phyloP scores from a whole-genome alignment of 352 stramenopile genomes.

The Pythium phragmitis region DNA sequence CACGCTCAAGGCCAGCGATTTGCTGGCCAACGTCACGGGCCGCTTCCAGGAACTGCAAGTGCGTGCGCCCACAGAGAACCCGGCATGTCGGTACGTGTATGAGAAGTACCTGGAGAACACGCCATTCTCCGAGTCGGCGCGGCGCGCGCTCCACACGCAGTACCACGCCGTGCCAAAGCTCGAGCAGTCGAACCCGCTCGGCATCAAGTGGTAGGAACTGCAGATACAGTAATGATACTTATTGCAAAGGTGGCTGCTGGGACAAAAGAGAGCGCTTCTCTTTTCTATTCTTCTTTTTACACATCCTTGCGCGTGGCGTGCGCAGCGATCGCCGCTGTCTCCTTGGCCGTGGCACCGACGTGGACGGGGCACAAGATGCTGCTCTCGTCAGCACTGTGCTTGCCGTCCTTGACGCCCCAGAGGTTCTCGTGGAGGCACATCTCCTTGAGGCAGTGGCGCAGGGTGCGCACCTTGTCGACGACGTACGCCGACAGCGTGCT shows the following conservation, averaged over 20 bases:
- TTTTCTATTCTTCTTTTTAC: constrained; percentile 6
- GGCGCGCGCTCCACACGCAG: constrained; percentile 63
- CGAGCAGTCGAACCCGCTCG: constrained; percentile 79
- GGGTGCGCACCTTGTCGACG: constrained; percentile 56
- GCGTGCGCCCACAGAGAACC: constrained; percentile 61
- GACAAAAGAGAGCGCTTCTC: constrained; percentile 25
- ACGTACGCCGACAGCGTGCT: constrained; percentile 62
- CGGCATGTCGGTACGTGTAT: constrained; percentile 77
- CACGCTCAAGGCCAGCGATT: constrained; percentile 47
- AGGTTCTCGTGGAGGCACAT: constrained; percentile 84
- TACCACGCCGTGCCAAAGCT: constrained; percentile 87
- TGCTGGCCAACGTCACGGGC: constrained; percentile 64
- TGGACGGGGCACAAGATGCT: constrained; percentile 82
- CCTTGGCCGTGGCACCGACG: constrained; percentile 59
- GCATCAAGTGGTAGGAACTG: constrained; percentile 77
- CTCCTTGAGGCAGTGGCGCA: constrained; percentile 73
- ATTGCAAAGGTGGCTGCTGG: constrained; percentile 15
- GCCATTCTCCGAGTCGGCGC: constrained; percentile 74
- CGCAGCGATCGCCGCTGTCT: constrained; percentile 62
- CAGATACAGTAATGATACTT: constrained; percentile 7
- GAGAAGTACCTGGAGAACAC: constrained; percentile 72
- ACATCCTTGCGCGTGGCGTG: constrained; percentile 44
- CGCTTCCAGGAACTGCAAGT: constrained; percentile 69
- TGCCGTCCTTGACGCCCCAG: constrained; percentile 75
- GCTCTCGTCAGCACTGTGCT: constrained; percentile 67